These are phyloP conservation scores for Ogataea polymorpha DNA, from an alignment of 805 yeast genomes.

Conservation along the genomic window DNA sequence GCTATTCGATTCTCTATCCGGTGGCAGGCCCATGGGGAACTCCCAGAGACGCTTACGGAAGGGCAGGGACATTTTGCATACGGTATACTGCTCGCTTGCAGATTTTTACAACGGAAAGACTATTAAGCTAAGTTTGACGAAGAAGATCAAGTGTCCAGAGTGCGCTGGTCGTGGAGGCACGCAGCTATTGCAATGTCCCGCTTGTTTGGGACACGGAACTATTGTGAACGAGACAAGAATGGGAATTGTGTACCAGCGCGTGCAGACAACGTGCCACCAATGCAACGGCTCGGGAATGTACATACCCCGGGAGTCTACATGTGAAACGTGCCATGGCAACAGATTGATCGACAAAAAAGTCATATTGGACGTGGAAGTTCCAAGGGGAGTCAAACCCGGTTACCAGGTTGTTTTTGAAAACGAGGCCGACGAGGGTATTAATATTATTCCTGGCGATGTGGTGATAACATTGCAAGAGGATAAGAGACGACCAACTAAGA, in stretches of 20 bases:
- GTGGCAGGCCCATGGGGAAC: neutral
- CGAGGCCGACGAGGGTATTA: slow-evolving; percentile 63
- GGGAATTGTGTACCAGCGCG: slow-evolving; percentile 44
- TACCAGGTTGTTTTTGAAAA: slow-evolving; percentile 52
- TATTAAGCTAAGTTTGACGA: slow-evolving; percentile 52
- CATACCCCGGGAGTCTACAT: slow-evolving; percentile 32
- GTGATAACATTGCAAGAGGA: slow-evolving; percentile 45
- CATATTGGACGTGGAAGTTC: slow-evolving; percentile 49
- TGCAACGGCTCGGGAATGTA: slow-evolving; percentile 42
- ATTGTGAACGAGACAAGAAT: slow-evolving; percentile 37
- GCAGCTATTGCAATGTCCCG: slow-evolving; percentile 30
- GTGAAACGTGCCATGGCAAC: slow-evolving; percentile 42
- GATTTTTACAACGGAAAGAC: slow-evolving; percentile 60
- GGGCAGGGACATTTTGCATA: slow-evolving; percentile 58
- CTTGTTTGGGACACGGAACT: slow-evolving; percentile 44
- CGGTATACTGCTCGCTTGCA: slow-evolving; percentile 46
- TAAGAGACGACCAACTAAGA: slow-evolving; percentile 30
- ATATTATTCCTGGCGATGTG: slow-evolving; percentile 65
- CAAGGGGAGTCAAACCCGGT: slow-evolving; percentile 54
- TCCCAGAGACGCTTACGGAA: slow-evolving; percentile 21
- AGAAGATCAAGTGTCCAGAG: slow-evolving; percentile 43
- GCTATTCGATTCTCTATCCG: slow-evolving; percentile 1
- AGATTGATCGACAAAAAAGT: slow-evolving; percentile 48
- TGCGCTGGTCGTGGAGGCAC: slow-evolving; percentile 56
- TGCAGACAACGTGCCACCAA: slow-evolving; percentile 42